Evolutionary conservation across 176 grass and related monocot species (phyloP).

Genomic region (Saccharum officinarum): DNA sequence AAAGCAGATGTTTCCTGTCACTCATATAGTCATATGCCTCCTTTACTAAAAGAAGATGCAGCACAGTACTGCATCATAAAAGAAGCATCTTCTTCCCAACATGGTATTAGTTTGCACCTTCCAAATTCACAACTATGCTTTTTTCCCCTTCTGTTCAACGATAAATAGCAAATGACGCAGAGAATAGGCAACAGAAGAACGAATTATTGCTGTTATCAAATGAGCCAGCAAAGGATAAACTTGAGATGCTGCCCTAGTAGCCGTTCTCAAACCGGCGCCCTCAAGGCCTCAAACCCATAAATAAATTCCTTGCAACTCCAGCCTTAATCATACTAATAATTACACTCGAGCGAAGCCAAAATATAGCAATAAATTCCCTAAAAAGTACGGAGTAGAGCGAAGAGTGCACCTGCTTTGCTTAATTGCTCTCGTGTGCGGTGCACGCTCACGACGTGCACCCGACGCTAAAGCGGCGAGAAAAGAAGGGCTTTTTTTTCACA

Average conservation of each 20-base stretch:
- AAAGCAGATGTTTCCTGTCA: constrained; percentile 22
- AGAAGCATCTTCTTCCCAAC: constrained; percentile 11
- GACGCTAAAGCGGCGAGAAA: background rate
- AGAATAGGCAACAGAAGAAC: background rate
- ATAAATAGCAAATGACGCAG: background rate
- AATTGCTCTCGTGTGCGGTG: constrained; percentile 2
- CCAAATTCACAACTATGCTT: background rate
- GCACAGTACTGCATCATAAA: background rate
- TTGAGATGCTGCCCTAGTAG: background rate
- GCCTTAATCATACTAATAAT: background rate
- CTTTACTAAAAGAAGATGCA: background rate
- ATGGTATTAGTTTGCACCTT: background rate
- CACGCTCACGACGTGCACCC: background rate
- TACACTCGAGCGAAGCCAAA: background rate
- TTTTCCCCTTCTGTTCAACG: background rate
- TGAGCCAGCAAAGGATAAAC: background rate
- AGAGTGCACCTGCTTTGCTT: constrained; percentile 27
- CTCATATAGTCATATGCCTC: constrained; percentile 2
- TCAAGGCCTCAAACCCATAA: background rate
- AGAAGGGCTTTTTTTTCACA: background rate
- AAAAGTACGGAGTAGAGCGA: background rate
- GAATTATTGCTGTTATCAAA: background rate
- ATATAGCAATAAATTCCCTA: background rate
- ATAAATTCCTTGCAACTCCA: background rate
- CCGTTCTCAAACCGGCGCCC: background rate